Evolutionary conservation across 2,329 filamentous ascomycete species (phyloP).

Genomic region (Elsinoe fawcettii): DNA sequence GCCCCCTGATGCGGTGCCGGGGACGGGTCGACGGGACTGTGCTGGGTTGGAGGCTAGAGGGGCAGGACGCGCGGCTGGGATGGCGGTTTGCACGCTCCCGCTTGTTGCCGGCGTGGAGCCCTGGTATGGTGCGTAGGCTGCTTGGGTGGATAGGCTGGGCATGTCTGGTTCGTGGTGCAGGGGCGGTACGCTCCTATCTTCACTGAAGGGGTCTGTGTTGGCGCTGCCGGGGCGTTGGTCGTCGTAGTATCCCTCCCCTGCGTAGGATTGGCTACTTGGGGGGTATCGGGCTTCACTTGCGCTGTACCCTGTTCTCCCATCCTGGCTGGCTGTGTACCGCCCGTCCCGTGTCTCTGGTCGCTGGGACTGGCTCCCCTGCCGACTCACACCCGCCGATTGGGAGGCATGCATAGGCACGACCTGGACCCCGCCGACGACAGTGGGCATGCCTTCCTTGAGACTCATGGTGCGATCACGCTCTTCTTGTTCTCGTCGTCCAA

Average conservation of each 20-base stretch:
- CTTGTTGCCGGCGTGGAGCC: constrained; percentile 19
- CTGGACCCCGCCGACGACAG: constrained; percentile 84
- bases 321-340: constrained; percentile 7
- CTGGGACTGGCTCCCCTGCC: constrained; percentile 42
- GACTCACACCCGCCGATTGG: constrained; percentile 42
- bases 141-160: constrained; percentile 26
- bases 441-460: constrained; percentile 80
- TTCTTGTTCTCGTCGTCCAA: constrained; percentile 85
- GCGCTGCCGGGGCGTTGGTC: constrained; percentile 49
- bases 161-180: constrained; percentile 34
- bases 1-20: background rate
- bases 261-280: constrained; percentile 8
- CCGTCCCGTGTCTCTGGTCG: constrained; percentile 27
- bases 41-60: constrained; percentile 5
- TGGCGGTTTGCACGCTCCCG: constrained; percentile 23
- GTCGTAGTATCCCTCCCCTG: constrained; percentile 19
- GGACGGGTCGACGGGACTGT: background rate
- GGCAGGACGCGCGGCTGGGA: constrained; percentile 13
- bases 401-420: constrained; percentile 87
- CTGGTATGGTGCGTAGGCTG: constrained; percentile 25
- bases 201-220: constrained; percentile 56
- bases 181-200: constrained; percentile 32
- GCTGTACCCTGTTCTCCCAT: background rate
- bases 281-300: constrained; percentile 7
- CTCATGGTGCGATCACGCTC: constrained; percentile 80